Evolutionary conservation across 805 yeast genomes (phyloP).

Genomic region (Barnettozyma vustinii): DNA sequence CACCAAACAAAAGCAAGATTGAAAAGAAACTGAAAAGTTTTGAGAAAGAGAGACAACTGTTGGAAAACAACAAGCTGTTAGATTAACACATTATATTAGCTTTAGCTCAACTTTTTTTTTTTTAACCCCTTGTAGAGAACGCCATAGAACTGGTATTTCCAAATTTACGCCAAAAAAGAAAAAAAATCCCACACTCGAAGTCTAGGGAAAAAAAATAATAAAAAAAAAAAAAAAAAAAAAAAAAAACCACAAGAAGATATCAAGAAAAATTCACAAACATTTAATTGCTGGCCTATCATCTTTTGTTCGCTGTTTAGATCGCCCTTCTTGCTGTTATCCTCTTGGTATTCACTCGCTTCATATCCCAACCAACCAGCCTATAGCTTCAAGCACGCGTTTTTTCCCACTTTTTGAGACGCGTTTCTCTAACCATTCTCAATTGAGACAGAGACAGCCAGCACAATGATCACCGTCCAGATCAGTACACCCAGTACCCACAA

Average conservation of each 20-base stretch:
- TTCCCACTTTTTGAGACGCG: neutral
- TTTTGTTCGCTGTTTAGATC: neutral
- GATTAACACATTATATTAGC: neutral
- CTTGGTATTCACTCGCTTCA: neutral
- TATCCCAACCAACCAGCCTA: neutral
- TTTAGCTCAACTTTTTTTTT: no score
- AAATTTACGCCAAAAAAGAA: neutral
- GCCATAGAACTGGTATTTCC: neutral
- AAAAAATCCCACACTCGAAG: no score
- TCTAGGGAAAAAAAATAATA: neutral
- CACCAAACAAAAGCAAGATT: conserved; percentile 18
- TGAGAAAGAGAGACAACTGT: conserved; percentile 14
- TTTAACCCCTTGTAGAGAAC: no score
- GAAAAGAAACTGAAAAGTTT: conserved; percentile 18
- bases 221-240: conserved; percentile 1
- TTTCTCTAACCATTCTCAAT: neutral
- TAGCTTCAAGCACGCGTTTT: neutral
- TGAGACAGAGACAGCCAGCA: neutral
- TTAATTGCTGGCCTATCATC: neutral
- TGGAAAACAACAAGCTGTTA: conserved; percentile 1
- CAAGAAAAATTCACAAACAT: neutral
- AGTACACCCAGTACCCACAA: conserved; percentile 7
- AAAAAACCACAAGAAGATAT: conserved; percentile 2
- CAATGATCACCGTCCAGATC: conserved; percentile 10
- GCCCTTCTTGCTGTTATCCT: neutral